Percentiles rank a stretch among this genome's conserved stretches.
Conservation (phyloP, 1,139 yeast genomes). For the Spathaspora sp. region DNA sequence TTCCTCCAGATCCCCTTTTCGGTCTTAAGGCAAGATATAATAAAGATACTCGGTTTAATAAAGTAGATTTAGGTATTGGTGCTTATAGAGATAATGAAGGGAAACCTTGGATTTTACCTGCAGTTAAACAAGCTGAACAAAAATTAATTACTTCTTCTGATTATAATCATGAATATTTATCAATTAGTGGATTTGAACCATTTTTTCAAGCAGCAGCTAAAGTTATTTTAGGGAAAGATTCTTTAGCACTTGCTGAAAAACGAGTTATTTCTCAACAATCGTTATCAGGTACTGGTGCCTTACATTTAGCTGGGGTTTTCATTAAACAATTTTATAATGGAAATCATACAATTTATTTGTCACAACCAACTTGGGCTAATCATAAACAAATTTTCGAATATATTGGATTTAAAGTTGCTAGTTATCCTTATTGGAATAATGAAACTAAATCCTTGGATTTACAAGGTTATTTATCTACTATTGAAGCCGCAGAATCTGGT, state of each 20-base stretch:
- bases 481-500: slow-evolving; percentile 70
- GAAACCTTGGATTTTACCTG: slow-evolving; percentile 91
- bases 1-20: slow-evolving; percentile 80
- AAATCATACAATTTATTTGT: slow-evolving; percentile 60
- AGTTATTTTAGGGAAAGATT: slow-evolving; percentile 70
- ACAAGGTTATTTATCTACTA: slow-evolving; percentile 65
- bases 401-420: slow-evolving; percentile 60
- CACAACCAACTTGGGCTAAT: slow-evolving; percentile 96
- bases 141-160: slow-evolving; percentile 46
- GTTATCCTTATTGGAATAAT: slow-evolving; percentile 78
- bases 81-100: slow-evolving; percentile 94
- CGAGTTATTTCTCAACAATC: slow-evolving; percentile 79
- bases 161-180: slow-evolving; percentile 89
- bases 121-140: slow-evolving; percentile 75
- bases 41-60: slow-evolving; percentile 61
- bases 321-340: slow-evolving; percentile 54
- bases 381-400: slow-evolving; percentile 78
- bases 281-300: slow-evolving; percentile 93
- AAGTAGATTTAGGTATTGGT: slow-evolving; percentile 92
- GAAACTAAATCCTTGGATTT: slow-evolving; percentile 63
- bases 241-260: slow-evolving; percentile 51
- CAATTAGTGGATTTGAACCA: slow-evolving; percentile 73
- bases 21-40: slow-evolving; percentile 76
- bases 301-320: slow-evolving; percentile 83
- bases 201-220: slow-evolving; percentile 76